Evolutionary conservation across 2,329 filamentous ascomycete species (phyloP).

Genomic region (Chrysoporthe cubensis): DNA sequence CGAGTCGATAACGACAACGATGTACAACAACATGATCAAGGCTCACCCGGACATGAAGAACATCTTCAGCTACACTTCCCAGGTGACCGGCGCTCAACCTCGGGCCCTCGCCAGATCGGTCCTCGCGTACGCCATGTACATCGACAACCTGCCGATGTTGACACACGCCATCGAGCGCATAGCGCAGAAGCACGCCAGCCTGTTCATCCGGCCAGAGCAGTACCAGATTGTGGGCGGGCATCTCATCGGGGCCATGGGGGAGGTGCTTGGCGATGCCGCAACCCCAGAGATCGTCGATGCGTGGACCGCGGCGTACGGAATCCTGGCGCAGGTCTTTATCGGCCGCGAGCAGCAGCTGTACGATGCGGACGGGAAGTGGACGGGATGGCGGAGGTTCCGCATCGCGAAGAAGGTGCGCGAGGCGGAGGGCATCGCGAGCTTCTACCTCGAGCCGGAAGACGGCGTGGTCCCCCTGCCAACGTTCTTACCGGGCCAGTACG

Average conservation of each 20-base stretch:
- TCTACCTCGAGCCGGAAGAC: conserved; percentile 72
- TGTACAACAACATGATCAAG: conserved; percentile 71
- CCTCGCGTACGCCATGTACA: conserved; percentile 72
- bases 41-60: conserved; percentile 69
- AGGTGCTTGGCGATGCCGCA: conserved; percentile 68
- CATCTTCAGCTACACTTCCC: conserved; percentile 73
- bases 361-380: conserved; percentile 49
- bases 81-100: conserved; percentile 69
- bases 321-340: conserved; percentile 74
- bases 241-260: conserved; percentile 68
- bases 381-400: conserved; percentile 54
- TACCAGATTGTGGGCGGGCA: conserved; percentile 72
- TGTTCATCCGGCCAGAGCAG: conserved; percentile 71
- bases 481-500: conserved; percentile 74
- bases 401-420: conserved; percentile 62
- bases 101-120: conserved; percentile 71
- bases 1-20: conserved; percentile 68
- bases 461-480: conserved; percentile 53
- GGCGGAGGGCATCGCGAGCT: conserved; percentile 64
- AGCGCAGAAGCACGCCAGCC: conserved; percentile 74
- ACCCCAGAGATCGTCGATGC: conserved; percentile 70
- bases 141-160: conserved; percentile 69
- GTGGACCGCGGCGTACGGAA: conserved; percentile 73
- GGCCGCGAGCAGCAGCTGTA: conserved; percentile 65
- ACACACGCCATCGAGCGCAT: conserved; percentile 66